These are phyloP conservation scores for Fusarium palustre DNA, from an alignment of 2,329 filamentous ascomycete species.

Conservation along the genomic window DNA sequence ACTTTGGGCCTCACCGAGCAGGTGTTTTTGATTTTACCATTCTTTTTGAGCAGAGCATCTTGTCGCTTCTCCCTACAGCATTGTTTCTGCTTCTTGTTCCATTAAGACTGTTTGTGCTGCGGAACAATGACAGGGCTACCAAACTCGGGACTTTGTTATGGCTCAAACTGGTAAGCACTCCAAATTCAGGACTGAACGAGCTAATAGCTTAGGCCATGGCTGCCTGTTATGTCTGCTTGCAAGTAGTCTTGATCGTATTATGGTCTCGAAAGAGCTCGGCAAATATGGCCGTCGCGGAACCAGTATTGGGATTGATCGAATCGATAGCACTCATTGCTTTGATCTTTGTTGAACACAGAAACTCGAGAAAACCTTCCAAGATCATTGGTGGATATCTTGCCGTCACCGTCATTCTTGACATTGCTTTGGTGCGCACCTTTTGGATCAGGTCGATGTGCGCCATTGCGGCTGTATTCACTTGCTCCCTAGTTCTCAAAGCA, in stretches of 20 bases:
- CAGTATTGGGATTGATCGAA: conserved; percentile 46
- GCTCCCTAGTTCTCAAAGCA: conserved; percentile 45
- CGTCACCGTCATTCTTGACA: conserved; percentile 50
- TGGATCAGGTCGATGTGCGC: conserved; percentile 48
- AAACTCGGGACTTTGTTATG: conserved; percentile 30
- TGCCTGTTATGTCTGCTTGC: conserved; percentile 32
- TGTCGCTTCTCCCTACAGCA: conserved; percentile 46
- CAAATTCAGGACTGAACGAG: fast-evolving
- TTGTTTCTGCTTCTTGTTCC: conserved; percentile 44
- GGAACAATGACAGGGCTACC: conserved; percentile 11
- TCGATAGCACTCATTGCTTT: conserved; percentile 44
- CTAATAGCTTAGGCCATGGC: conserved; percentile 31
- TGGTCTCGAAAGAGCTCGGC: conserved; percentile 46
- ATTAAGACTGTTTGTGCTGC: conserved; percentile 28
- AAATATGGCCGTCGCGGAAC: conserved; percentile 47
- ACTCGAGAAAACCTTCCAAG: conserved; percentile 49
- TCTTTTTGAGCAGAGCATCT: conserved; percentile 49
- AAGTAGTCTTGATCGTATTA: conserved; percentile 43
- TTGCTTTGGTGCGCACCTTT: conserved; percentile 50
- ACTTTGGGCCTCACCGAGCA: conserved; percentile 43
- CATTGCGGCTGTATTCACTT: conserved; percentile 47
- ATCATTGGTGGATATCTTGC: conserved; percentile 51
- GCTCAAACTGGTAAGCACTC: conserved; percentile 38
- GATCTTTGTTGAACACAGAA: conserved; percentile 52
- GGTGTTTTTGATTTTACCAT: conserved; percentile 50